Conservation (phyloP, 306 rosid genomes). For the Phaseolus lunatus region DNA sequence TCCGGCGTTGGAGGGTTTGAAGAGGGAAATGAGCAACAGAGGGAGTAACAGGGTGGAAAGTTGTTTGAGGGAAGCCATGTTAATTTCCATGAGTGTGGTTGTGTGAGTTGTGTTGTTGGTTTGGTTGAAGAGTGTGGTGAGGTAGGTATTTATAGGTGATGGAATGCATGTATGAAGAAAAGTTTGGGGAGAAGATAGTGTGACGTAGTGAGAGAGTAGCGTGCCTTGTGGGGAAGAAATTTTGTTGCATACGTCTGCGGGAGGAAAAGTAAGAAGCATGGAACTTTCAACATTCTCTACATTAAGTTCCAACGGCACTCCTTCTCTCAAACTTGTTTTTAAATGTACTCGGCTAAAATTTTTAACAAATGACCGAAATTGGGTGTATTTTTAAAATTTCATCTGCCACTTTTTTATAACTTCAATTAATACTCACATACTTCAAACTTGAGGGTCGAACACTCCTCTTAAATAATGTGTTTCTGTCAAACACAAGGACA, state of each 20-base stretch:
- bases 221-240: conserved; percentile 7
- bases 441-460: too few species aligned
- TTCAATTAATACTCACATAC: too few species aligned
- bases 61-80: conserved; percentile 51
- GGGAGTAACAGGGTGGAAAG: conserved; percentile 24
- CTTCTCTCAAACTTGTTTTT: too few species aligned
- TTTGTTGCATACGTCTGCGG: neutral
- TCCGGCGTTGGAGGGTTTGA: conserved; percentile 20
- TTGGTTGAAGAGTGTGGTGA: neutral
- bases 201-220: neutral
- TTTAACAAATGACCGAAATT: too few species aligned
- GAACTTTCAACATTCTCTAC: neutral
- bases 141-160: conserved; percentile 36
- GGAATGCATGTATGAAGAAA: neutral
- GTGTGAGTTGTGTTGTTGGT: neutral
- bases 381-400: too few species aligned
- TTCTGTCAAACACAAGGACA: too few species aligned
- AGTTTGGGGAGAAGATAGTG: neutral
- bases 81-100: neutral
- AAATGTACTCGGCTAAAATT: too few species aligned
- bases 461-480: too few species aligned
- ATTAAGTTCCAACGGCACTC: too few species aligned
- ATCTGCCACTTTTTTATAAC: too few species aligned
- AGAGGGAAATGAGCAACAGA: conserved; percentile 43
- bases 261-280: neutral